Conservation (phyloP, 345 rosid genomes). For the Sapria himalayana region DNA sequence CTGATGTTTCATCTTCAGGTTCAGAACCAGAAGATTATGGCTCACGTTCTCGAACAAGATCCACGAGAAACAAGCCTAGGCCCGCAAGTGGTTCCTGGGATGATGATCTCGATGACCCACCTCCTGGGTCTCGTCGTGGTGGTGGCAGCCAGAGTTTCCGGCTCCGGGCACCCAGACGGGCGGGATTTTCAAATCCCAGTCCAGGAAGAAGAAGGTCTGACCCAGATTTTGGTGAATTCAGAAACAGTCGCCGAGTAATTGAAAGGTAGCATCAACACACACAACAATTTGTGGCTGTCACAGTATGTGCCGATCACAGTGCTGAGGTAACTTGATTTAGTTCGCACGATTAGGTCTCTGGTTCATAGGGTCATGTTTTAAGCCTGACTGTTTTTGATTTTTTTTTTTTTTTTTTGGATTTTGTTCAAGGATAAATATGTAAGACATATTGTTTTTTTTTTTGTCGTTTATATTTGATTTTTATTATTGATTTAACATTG, state of each 20-base stretch:
- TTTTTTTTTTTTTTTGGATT: too few species aligned
- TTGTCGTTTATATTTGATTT: too few species aligned
- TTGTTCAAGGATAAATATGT: too few species aligned
- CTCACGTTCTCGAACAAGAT: conserved; percentile 9
- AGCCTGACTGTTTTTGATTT: too few species aligned
- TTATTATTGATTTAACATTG: too few species aligned
- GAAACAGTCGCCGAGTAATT: conserved; percentile 33
- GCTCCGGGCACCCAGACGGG: conserved; percentile 9
- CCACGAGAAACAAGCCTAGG: conserved; percentile 16
- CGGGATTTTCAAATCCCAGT: conserved; percentile 5
- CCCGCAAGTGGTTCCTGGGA: conserved; percentile 11
- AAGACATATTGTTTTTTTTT: too few species aligned
- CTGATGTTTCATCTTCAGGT: conserved; percentile 22
- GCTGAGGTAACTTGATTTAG: too few species aligned
- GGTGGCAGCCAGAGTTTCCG: conserved; percentile 13
- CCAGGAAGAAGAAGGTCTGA: conserved; percentile 8
- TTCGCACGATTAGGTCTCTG: too few species aligned
- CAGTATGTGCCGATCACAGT: too few species aligned
- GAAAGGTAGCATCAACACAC: too few species aligned
- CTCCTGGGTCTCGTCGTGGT: conserved; percentile 14
- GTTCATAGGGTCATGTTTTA: too few species aligned
- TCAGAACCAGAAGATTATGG: conserved; percentile 15
- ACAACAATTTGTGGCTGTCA: too few species aligned
- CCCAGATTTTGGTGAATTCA: conserved; percentile 15
- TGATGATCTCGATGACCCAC: conserved; percentile 11